These are phyloP conservation scores for Rhododendron molle DNA, from an alignment of 148 eudicot genomes.

Conservation along the genomic window DNA sequence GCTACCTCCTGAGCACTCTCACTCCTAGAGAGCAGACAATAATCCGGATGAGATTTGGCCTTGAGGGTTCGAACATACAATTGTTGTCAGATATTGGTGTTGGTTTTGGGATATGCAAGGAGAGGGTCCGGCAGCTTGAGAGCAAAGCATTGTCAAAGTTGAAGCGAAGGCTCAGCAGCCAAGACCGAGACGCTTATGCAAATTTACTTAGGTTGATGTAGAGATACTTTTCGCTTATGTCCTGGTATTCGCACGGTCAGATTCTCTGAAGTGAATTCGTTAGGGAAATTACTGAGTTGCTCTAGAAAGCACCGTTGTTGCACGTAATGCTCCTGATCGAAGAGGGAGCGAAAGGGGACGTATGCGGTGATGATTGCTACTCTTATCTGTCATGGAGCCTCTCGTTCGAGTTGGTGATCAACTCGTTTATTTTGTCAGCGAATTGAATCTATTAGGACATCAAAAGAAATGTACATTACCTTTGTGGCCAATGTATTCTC, in stretches of 20 bases:
- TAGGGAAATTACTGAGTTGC: not conserved
- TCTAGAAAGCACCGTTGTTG: not conserved
- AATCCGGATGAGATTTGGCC: constrained; percentile 62
- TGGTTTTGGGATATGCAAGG: constrained; percentile 72
- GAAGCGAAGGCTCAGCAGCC: constrained; percentile 53
- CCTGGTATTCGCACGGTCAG: not conserved
- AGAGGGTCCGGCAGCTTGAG: constrained; percentile 83
- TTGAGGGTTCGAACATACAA: constrained; percentile 38
- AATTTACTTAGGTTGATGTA: constrained; percentile 44
- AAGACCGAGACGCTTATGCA: constrained; percentile 62
- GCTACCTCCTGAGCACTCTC: constrained; percentile 53
- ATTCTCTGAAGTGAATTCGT: not conserved
- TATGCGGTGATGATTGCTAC: not conserved
- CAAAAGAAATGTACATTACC: not conserved
- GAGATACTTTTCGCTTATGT: not conserved
- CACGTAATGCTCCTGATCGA: not conserved
- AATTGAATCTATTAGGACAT: not conserved
- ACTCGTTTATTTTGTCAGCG: not conserved
- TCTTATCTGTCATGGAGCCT: not conserved
- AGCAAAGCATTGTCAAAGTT: constrained; percentile 73
- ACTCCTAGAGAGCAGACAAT: constrained; percentile 57
- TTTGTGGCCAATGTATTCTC: not conserved
- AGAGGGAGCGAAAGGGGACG: not conserved
- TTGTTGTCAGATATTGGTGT: constrained; percentile 73
- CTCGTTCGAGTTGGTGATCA: not conserved